Conservation (phyloP, 1,284 basidiomycete species). For the Ganoderma lingzhi region DNA sequence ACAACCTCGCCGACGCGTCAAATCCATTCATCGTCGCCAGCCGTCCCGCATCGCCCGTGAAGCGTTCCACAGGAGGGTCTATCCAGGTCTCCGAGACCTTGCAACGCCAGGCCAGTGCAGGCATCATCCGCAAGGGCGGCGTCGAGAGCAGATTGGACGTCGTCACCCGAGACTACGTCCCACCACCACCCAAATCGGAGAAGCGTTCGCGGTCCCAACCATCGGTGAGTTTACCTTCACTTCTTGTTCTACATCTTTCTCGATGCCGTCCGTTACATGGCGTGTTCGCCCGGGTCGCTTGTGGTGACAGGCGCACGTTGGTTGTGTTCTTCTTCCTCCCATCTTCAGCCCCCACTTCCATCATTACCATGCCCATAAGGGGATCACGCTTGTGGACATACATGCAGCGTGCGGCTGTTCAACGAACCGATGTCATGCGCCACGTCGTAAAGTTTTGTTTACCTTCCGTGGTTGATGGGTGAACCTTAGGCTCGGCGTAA, state of each 20-base stretch:
- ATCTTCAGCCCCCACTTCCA: neutral
- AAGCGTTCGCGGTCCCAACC: constrained; percentile 79
- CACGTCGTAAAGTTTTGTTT: too few species aligned
- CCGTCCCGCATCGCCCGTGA: constrained; percentile 68
- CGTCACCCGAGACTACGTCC: constrained; percentile 64
- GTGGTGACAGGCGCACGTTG: neutral
- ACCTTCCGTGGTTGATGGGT: too few species aligned
- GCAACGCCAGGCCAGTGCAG: constrained; percentile 66
- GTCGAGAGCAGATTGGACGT: constrained; percentile 79
- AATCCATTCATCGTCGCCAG: constrained; percentile 68
- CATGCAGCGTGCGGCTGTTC: neutral
- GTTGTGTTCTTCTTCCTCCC: neutral
- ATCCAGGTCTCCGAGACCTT: constrained; percentile 62
- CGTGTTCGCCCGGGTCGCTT: neutral
- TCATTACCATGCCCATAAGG: neutral
- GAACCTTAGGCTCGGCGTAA: too few species aligned
- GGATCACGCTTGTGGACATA: neutral
- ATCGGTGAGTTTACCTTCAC: constrained; percentile 45
- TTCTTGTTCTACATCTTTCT: neutral
- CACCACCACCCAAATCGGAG: constrained; percentile 62
- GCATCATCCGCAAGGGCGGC: constrained; percentile 78
- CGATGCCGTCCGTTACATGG: neutral
- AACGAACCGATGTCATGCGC: neutral
- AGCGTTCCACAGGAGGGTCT: constrained; percentile 57
- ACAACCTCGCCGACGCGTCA: constrained; percentile 60